Evolutionary conservation across 192 early-diverging fungal genomes (phyloP).

Genomic region (Diversispora eburnea): DNA sequence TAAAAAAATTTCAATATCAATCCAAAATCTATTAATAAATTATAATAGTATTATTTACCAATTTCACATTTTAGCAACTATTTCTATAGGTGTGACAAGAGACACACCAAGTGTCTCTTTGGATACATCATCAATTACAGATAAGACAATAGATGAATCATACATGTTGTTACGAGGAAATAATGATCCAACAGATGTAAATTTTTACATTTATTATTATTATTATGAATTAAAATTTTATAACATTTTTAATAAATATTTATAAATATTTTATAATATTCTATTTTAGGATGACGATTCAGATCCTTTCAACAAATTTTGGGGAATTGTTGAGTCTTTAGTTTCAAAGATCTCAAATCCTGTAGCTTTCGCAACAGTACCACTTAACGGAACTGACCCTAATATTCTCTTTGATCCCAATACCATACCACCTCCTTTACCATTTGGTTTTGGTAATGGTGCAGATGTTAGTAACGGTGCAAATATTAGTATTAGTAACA

Average conservation of each 20-base stretch:
- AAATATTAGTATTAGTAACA: not conserved
- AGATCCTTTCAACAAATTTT: slow-evolving; percentile 85
- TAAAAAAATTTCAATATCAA: too few relatives aligned
- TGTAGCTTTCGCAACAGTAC: slow-evolving; percentile 59
- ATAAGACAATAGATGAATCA: slow-evolving; percentile 25
- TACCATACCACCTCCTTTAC: slow-evolving; percentile 6
- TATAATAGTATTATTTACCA: not conserved
- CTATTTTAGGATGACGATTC: slow-evolving; percentile 54
- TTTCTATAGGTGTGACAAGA: not conserved
- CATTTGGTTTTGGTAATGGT: slow-evolving; percentile 11
- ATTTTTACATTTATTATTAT: not conserved
- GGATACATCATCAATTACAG: slow-evolving; percentile 4
- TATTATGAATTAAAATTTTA: not conserved
- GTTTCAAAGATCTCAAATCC: slow-evolving; percentile 69
- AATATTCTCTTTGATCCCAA: not conserved
- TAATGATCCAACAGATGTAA: slow-evolving; percentile 28
- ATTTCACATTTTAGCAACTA: not conserved
- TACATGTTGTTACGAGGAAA: slow-evolving; percentile 25
- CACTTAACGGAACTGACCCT: slow-evolving; percentile 44
- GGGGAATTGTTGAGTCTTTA: slow-evolving; percentile 69
- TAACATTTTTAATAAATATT: not conserved
- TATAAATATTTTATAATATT: not conserved
- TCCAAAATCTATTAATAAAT: too few relatives aligned
- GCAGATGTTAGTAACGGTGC: not conserved
- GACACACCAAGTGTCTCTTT: not conserved